Base-by-base conservation (phyloP, 2,329 filamentous ascomycete genomes). In the Cordyceps fumosorosea region DNA sequence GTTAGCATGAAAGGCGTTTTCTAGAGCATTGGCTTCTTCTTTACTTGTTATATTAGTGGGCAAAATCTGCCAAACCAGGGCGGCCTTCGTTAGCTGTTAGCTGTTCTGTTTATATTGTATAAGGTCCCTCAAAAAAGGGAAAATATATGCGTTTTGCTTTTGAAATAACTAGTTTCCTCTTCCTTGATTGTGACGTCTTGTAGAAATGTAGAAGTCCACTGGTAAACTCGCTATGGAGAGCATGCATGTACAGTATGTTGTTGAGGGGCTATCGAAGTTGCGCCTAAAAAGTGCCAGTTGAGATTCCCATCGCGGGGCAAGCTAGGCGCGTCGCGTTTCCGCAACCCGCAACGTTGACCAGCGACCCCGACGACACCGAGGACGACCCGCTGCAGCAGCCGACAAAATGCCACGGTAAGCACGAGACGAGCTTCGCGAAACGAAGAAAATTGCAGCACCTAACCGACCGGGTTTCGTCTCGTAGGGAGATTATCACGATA, bases 401-500 rank as follows among this genome's bases (percentile, higher is more conserved):
- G 29, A 32, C 37, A 69, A 64, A 42, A 71, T 72, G 70, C 69
- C 70, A 60, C 66, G 70, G 69, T 71, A 65, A 4, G 65, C 20
- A 18, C 12, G 1, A 12, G 18, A 20, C n/a, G 22, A 48, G 3
- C 16, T 32, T 3, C 3, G 40, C 37, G 3, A 29, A 18, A 8
- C 12, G 14, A 26, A 34, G 20, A n/a, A 6, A 14, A 7, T 3
- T 24, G 16, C 16, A 47, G 18, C 14, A 26, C 12, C 26, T 24
- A 44, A 50, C 56, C 58, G 64, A 3, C 6, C 7, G 1, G 16
- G 34, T 29, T 12, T 10, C 20, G 18, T 52, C 29, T 29, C 29
- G 62, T 1, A 97, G 95, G 78, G 95, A 99, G 85, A 99, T 99
- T 72, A 99, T 99, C 77, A 99, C 96, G 65, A 89, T 99, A 71